Evolutionary conservation across 176 grass and related monocot species (phyloP).

Genomic region (Thinopyrum elongatum): DNA sequence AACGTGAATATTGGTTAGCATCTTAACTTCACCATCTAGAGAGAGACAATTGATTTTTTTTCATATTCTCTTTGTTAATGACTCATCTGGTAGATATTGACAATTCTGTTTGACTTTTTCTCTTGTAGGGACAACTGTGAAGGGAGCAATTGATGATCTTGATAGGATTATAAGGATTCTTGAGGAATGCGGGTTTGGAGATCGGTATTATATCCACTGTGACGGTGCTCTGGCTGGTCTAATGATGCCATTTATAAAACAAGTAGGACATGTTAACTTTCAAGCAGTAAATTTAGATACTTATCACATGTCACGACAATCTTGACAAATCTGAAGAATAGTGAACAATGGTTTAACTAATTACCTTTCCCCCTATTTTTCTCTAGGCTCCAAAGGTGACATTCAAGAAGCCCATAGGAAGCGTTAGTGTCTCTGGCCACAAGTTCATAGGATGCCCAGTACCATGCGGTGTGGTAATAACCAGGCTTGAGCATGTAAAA

Average conservation of each 20-base stretch:
- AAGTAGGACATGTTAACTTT: slow-evolving; percentile 9
- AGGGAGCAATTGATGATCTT: slow-evolving; percentile 46
- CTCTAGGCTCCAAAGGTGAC: neutral
- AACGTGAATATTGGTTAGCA: slow-evolving; percentile 49
- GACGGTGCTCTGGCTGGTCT: slow-evolving; percentile 39
- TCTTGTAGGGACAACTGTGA: slow-evolving; percentile 28
- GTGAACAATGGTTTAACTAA: neutral
- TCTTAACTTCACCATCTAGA: neutral
- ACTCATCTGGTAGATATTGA: neutral
- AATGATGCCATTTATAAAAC: slow-evolving; percentile 1
- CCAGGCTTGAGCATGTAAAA: neutral
- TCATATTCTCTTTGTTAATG: too few relatives aligned
- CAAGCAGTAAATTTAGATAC: fast-evolving
- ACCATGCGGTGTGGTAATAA: neutral
- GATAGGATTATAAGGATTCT: slow-evolving; percentile 34
- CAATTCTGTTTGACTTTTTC: too few relatives aligned
- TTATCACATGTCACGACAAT: neutral
- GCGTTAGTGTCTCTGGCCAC: neutral
- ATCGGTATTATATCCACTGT: slow-evolving; percentile 42
- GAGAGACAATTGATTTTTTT: too few relatives aligned
- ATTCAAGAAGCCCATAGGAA: neutral
- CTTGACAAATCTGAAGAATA: neutral
- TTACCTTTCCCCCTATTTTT: neutral
- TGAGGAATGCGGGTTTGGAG: slow-evolving; percentile 27
- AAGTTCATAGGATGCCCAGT: neutral